phyloP scores from a whole-genome alignment of 2,329 filamentous ascomycete genomes.

The Emericellopsis cladophorae region DNA sequence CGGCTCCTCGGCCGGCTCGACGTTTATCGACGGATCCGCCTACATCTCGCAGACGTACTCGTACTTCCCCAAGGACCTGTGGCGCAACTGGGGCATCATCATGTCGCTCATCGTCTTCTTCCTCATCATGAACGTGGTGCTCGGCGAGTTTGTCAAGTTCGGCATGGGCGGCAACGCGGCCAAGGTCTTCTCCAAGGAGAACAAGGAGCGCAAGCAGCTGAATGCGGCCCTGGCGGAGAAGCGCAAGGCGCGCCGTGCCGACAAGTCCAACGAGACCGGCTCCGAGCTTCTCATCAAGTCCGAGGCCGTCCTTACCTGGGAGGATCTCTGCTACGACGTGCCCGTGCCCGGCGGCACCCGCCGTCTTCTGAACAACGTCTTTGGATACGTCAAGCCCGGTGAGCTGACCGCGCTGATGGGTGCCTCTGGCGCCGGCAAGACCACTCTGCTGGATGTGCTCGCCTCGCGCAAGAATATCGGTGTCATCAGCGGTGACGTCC shows the following conservation, averaged over 20 bases:
- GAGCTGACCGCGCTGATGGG: constrained; percentile 73
- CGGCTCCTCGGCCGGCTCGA: constrained; percentile 55
- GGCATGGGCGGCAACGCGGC: constrained; percentile 72
- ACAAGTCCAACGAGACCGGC: constrained; percentile 27
- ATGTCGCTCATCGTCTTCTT: constrained; percentile 64
- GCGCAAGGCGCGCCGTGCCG: constrained; percentile 38
- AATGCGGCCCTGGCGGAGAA: constrained; percentile 52
- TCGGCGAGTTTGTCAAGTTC: constrained; percentile 68
- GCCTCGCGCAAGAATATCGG: constrained; percentile 48
- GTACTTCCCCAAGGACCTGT: constrained; percentile 55
- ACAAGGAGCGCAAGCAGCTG: constrained; percentile 51
- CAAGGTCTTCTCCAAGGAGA: constrained; percentile 62
- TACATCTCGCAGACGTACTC: constrained; percentile 60
- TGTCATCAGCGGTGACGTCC: constrained; percentile 41
- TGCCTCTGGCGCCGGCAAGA: constrained; percentile 77
- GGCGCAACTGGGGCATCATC: constrained; percentile 78
- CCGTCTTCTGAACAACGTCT: constrained; percentile 41
- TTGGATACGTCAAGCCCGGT: constrained; percentile 64
- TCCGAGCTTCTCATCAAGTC: constrained; percentile 44
- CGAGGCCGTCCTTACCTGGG: constrained; percentile 69
- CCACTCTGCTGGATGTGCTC: constrained; percentile 69
- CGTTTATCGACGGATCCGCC: constrained; percentile 47
- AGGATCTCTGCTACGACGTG: constrained; percentile 68
- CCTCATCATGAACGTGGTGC: constrained; percentile 59
- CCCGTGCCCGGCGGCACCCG: constrained; percentile 43